Evolutionary conservation across 2,329 filamentous ascomycete species (phyloP), one percentile per base, ranked within the genome.

Genomic region (Septoria linicola): DNA sequence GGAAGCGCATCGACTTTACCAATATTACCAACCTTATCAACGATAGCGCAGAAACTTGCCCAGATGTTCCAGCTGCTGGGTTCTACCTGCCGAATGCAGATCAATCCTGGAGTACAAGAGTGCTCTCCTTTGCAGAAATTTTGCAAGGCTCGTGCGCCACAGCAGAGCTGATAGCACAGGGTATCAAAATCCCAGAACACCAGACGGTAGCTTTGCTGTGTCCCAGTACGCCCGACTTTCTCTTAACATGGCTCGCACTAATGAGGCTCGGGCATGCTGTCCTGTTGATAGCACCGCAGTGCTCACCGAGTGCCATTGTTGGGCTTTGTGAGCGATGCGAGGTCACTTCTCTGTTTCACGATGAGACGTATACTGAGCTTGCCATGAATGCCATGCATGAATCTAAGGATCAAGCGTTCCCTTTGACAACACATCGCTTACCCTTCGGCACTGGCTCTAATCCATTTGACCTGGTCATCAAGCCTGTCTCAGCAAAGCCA

Each of bases 191-290:
- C 39, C 49, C 41, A 54, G 37, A 51, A 23, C 51, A 60, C 14
- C 53, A 65, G 23, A 73, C 74, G 0, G 69, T 82, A 2, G 82
- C 76, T 0, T 62, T 86, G 8, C 64, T 86, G 0, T 79, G 77
- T 51, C 72, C 76, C 0, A 85, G 81, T 59, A 80, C 76, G 0
- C 63, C 76, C 0, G 74, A 79, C 8, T 83, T 86, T 48, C 68
- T 85, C 0, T 72, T 83, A 43, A 74, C 76, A 0, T 85, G 80
- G 81, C 69, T 85, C 2, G 82, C 74, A 0, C 68, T 85, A 34
- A 79, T 84, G 63, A 70, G 74, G 8, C 60, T 81, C 35, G 82
- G 82, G 0, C 72, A 74, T 57, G 71, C 76, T 0, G 79, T 81
- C 2, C 64, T 86, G 13, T 67, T 85, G 4, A 72, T 85, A 31